Base-by-base conservation (phyloP, 2,329 filamentous ascomycete species). In the Ceratocystis colombiana region DNA sequence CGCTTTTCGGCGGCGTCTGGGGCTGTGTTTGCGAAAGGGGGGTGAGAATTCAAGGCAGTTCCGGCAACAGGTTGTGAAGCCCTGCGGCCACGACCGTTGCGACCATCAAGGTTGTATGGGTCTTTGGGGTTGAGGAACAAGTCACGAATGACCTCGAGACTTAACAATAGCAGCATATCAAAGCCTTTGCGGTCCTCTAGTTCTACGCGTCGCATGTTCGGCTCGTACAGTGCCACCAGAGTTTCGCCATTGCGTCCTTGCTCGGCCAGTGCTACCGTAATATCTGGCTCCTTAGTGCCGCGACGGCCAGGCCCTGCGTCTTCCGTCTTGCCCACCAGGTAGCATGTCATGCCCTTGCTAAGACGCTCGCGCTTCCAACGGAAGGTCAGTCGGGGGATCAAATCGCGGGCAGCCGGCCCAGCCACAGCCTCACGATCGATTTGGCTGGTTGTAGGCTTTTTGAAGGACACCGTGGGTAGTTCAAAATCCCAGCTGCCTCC, bases 121-220 rank as follows among this genome's bases (percentile, higher is more conserved):
- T 83, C 82, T 66, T 85, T 82, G 3, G 86, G 82, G 67, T 81
- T 79, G 33, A 88, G 78, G 71, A 83, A 88, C 50, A 88, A 77
- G 70, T 88, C 86, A 55, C 83, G 80, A 67, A 88, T 85, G 41
- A 85, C 82, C 70, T 85, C 82, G 0, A 84, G 82, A 33, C 82
- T 79, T 22, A 88, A 75, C 22, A 88, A 73, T 20, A 97, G 76
- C 1, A 92, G 86, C 0, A 97, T 83, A 73, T 99, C 94, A 3
- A 97, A 78, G 0, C 94, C 94, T 75, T 96, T 97, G 67, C 88
- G 85, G 75, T 99, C 94, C 74, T 99, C 91, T 69, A 97, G 85
- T 55, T 97, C 92, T 10, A 97, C 88, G 5, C 94, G 82, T 68
- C 88, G 87, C 72, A 97, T 80, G 73, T 97, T 97, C 4, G 93